A percentile compares a stretch with the other conserved stretches of the same genome.
Conservation (phyloP, 345 rosid genomes). For the Brassica juncea region DNA sequence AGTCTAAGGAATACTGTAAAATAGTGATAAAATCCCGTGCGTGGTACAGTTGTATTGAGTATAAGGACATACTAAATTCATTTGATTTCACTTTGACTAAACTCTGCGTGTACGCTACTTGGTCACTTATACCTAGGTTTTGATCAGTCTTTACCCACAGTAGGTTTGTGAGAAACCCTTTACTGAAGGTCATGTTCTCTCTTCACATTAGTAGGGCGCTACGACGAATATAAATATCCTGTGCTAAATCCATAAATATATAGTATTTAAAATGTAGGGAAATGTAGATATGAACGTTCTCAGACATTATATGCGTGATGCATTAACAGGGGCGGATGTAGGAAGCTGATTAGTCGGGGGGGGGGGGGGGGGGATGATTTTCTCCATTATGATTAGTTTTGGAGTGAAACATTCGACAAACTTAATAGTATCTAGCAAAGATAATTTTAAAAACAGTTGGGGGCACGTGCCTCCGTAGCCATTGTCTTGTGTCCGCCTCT, state of each 20-base stretch:
- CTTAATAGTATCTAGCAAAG: too few species aligned
- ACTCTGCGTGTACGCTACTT: neutral
- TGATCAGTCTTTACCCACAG: neutral
- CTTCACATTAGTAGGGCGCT: neutral
- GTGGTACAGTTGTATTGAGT: neutral
- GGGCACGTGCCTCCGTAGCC: too few species aligned
- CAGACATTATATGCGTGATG: neutral
- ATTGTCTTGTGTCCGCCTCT: too few species aligned
- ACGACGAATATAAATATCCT: neutral
- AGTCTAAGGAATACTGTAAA: neutral
- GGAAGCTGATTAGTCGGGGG: too few species aligned
- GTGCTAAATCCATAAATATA: neutral
- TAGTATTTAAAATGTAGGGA: neutral
- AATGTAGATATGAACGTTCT: neutral
- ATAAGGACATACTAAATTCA: neutral
- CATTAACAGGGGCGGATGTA: neutral
- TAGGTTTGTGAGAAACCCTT: neutral
- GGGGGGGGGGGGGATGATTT: too few species aligned
- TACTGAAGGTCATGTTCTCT: neutral
- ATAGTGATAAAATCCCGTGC: neutral
- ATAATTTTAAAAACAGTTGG: too few species aligned
- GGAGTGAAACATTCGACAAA: too few species aligned
- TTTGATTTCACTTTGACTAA: neutral
- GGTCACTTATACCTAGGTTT: neutral
- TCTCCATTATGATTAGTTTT: too few species aligned